Evolutionary conservation across 1,139 yeast genomes (phyloP).

Genomic region (Pneumocystis wakefieldiae): DNA sequence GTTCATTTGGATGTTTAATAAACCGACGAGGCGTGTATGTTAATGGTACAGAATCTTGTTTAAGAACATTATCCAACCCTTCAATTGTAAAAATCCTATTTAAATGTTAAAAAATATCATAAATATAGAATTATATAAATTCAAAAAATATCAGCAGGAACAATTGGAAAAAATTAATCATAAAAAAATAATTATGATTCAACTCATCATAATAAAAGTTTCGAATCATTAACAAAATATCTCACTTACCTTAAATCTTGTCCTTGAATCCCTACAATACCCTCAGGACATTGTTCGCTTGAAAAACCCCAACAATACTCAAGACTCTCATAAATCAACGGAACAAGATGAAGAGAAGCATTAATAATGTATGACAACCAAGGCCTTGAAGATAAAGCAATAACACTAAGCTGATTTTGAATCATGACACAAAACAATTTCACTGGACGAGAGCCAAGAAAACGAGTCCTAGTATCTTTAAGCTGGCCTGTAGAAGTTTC

Average conservation of each 20-base stretch:
- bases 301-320: conserved; percentile 37
- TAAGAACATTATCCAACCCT: conserved; percentile 34
- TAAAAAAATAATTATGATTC: not conserved
- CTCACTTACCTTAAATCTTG: conserved; percentile 27
- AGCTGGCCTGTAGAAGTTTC: conserved; percentile 50
- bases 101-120: conserved; percentile 1
- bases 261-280: conserved; percentile 45
- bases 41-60: conserved; percentile 31
- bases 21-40: conserved; percentile 42
- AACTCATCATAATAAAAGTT: not conserved
- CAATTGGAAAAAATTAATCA: conserved; percentile 12
- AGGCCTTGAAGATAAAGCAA: conserved; percentile 29
- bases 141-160: conserved; percentile 13
- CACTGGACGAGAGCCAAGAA: conserved; percentile 56
- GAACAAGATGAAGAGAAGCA: conserved; percentile 21
- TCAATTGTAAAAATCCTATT: conserved; percentile 45
- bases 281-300: conserved; percentile 50
- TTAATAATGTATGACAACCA: conserved; percentile 29
- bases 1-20: conserved; percentile 21
- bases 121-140: not conserved
- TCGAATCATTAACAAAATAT: not conserved
- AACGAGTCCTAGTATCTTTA: conserved; percentile 54
- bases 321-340: conserved; percentile 23
- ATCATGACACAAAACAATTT: conserved; percentile 29
- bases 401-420: conserved; percentile 21